Conservation (phyloP, 805 yeast species). For the Suhomyces sp. region DNA sequence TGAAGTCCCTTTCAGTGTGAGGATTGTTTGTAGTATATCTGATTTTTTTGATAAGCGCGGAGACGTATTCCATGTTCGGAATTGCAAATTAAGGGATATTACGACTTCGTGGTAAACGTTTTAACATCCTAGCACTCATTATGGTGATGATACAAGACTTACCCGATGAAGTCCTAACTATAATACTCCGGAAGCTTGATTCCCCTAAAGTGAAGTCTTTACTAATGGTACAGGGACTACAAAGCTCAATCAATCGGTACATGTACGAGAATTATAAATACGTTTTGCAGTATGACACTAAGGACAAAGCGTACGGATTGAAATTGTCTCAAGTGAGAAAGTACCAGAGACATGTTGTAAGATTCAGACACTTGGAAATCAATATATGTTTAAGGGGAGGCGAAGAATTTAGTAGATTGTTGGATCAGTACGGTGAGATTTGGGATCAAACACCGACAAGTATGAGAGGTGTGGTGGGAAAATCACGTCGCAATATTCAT, state of each 20-base stretch:
- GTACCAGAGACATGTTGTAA: background rate
- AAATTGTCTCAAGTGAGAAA: background rate
- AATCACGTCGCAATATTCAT: background rate
- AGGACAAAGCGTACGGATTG: background rate
- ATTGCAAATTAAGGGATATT: background rate
- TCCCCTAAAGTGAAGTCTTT: constrained; percentile 5
- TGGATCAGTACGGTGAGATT: background rate
- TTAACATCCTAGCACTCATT: background rate
- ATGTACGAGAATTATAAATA: constrained; percentile 8
- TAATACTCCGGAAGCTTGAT: constrained; percentile 1
- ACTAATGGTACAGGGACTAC: constrained; percentile 4
- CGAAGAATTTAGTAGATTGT: background rate
- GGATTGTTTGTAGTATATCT: background rate
- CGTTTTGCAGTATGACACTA: constrained; percentile 2
- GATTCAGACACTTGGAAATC: background rate
- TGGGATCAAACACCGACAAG: background rate
- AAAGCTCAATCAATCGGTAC: constrained; percentile 3
- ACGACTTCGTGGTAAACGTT: background rate
- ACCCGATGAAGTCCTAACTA: constrained; percentile 9
- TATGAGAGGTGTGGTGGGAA: background rate
- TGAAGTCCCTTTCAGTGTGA: background rate
- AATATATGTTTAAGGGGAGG: background rate
- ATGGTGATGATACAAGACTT: constrained; percentile 1
- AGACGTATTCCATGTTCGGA: background rate
- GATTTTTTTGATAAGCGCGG: constrained; percentile 1